Conservation (phyloP, 306 rosid species). For the Cicer arietinum region DNA sequence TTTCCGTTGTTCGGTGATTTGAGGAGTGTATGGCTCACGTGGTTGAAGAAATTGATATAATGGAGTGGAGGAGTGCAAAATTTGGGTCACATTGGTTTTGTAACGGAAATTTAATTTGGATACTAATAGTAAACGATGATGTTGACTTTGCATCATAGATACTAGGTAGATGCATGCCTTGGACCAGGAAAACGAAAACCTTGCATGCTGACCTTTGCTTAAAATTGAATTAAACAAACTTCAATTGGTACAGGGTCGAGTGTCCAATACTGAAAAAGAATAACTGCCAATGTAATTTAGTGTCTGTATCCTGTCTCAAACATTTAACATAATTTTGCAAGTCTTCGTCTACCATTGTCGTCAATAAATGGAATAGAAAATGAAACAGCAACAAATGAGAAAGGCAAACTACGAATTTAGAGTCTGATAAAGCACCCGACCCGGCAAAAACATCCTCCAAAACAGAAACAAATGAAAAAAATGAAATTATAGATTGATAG, state of each 20-base stretch:
- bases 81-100: constrained; percentile 23
- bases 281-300: background rate
- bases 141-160: constrained; percentile 45
- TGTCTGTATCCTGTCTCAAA: background rate
- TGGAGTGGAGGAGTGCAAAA: constrained; percentile 42
- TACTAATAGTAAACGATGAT: constrained; percentile 19
- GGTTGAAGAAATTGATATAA: constrained; percentile 44
- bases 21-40: constrained; percentile 34
- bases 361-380: background rate
- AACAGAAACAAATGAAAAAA: background rate
- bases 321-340: background rate
- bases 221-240: constrained; percentile 38
- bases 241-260: constrained; percentile 22
- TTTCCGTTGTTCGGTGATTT: constrained; percentile 44
- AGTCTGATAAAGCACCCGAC: background rate
- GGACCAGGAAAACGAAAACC: constrained; percentile 60
- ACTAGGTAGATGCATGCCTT: constrained; percentile 35
- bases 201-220: constrained; percentile 64
- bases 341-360: background rate
- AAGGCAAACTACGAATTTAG: background rate
- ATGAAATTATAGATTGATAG: background rate
- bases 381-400: background rate
- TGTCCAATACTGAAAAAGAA: constrained; percentile 45
- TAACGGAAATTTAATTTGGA: constrained; percentile 33
- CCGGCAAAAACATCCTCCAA: background rate